Base-by-base conservation (phyloP, 306 rosid species). In the Begonia peltatifolia region DNA sequence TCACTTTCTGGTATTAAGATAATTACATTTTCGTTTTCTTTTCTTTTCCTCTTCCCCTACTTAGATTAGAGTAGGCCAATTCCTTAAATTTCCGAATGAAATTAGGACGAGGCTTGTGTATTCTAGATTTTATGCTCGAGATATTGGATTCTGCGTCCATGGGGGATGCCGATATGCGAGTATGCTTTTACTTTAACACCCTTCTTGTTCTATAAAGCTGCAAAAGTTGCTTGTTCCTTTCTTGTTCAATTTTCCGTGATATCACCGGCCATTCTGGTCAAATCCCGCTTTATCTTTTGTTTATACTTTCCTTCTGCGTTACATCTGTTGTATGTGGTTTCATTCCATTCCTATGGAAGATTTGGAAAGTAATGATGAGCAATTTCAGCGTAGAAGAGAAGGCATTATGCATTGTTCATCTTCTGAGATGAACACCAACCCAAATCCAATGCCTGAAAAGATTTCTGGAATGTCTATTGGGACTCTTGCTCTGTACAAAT, bases 181-280 rank as follows among this genome's bases (percentile, higher is more conserved):
- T 59, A 72, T 80, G 72, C 79, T 81, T 78, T 84, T 73, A 64
- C 87, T 84, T 84, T 79, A 66, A 70, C 70, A 64, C 68, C 81
- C 65, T 71, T 78, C 64, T 76, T 58, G 78, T 69, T 70, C 79
- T 66, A 72, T 80, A 84, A 89, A 85, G 95, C 94, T 89, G 90
- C 84, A 68, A 69, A 70, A 50, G 71, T 57, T 74, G 56, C 80
- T 82, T 82, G 12, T 55, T 55, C 14, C 94, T 79, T 81, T 90
- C 84, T 78, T 78, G 87, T 85, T 76, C 67, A 82, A 81, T 85
- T 76, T 76, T 82, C 78, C 76, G 77, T 82, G 88, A 87, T 61
- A 84, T 77, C 87, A 68, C 72, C 50, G 68, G 60, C 76, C 77
- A 74, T 66, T 80, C 63, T 78, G 69, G 90, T 85, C 90, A 89